A percentile compares a stretch with the other conserved stretches of the same genome.
Evolutionary conservation across 1,284 basidiomycete genomes (phyloP).

Genomic region (Pholiota adiposa): DNA sequence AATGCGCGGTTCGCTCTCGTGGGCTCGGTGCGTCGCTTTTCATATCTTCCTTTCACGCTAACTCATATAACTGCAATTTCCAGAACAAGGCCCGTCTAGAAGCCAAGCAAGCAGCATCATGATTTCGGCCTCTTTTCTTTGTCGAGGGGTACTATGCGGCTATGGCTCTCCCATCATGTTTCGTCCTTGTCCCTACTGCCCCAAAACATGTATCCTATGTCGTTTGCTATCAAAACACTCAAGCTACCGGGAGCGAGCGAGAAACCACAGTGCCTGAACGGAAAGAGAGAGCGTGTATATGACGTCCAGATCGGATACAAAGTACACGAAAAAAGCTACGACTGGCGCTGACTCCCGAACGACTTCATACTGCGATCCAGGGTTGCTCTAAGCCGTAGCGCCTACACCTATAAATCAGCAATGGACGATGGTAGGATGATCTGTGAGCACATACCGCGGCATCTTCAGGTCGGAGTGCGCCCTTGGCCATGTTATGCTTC

Average conservation of each 20-base stretch:
- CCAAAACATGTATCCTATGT: constrained; percentile 7
- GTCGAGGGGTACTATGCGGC: constrained; percentile 2
- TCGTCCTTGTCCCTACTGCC: no score
- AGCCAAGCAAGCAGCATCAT: constrained; percentile 55
- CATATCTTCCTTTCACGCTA: constrained; percentile 4
- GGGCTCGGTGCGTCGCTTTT: constrained; percentile 70
- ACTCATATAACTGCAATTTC: background rate
- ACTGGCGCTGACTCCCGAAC: constrained; percentile 32
- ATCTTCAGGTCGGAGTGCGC: constrained; percentile 77
- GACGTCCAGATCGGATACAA: background rate
- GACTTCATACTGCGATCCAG: constrained; percentile 62
- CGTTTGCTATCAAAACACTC: constrained; percentile 3
- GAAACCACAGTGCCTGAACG: background rate
- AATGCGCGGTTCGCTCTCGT: constrained; percentile 79
- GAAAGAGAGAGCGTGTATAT: background rate
- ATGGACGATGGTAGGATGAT: constrained; percentile 2
- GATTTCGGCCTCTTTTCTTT: constrained; percentile 10
- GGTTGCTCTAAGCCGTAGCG: constrained; percentile 58
- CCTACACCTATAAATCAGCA: constrained; percentile 37
- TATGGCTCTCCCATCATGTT: background rate
- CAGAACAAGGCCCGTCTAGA: constrained; percentile 69
- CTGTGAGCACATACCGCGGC: constrained; percentile 60
- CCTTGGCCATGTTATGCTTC: constrained; percentile 87
- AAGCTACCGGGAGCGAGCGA: background rate
- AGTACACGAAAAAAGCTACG: background rate